phyloP scores from a whole-genome alignment of 2,329 filamentous ascomycete genomes.

The Hirsutella minnesotensis region DNA sequence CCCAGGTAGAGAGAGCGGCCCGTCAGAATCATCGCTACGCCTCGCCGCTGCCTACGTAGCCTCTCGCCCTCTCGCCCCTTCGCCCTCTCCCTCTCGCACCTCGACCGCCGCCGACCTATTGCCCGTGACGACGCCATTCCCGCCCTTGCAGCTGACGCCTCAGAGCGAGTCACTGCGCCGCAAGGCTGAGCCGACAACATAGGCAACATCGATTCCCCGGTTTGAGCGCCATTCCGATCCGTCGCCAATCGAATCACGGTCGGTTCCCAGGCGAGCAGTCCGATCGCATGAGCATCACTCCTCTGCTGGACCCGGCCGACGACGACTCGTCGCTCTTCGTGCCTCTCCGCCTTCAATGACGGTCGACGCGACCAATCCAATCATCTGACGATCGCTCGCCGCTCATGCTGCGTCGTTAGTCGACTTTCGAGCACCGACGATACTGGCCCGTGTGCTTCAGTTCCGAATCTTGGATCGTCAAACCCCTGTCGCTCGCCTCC shows the following conservation, averaged over 20 bases:
- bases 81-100: background rate
- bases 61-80: background rate
- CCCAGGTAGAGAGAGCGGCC: background rate
- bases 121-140: background rate
- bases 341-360: background rate
- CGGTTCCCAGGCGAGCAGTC: background rate
- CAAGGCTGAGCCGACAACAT: too few species aligned
- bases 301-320: background rate
- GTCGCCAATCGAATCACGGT: background rate
- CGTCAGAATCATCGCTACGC: background rate
- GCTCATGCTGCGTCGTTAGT: background rate
- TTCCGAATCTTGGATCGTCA: too few species aligned
- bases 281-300: background rate
- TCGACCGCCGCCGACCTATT: background rate
- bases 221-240: background rate
- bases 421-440: conserved; percentile 5
- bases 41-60: too few species aligned
- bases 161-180: too few species aligned
- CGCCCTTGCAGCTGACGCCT: too few species aligned
- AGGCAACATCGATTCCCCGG: background rate
- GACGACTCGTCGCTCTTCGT: background rate
- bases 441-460: conserved; percentile 9
- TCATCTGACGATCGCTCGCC: background rate
- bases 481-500: background rate
- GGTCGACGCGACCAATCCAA: background rate